Conservation (phyloP, 139 green algal species). For the Closterium sp. region DNA sequence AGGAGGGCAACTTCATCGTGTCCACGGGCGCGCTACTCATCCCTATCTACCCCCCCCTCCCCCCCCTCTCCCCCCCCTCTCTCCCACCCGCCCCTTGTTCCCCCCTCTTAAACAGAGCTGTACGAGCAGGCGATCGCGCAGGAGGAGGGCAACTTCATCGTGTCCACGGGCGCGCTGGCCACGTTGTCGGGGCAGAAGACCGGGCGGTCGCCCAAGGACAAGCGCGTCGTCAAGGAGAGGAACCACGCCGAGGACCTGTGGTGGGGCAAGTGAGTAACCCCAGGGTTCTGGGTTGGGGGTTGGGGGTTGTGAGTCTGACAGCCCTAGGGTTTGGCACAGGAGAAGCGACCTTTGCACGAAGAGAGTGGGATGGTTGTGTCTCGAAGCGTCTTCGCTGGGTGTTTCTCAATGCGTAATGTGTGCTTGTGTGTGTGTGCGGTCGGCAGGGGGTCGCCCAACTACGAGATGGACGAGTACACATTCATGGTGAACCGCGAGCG, state of each 20-base stretch:
- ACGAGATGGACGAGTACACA: conserved; percentile 35
- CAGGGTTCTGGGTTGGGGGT: neutral
- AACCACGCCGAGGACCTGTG: conserved; percentile 26
- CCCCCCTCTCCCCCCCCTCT: neutral
- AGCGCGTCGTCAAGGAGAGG: conserved; percentile 85
- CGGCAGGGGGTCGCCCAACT: conserved; percentile 12
- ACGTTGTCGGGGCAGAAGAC: conserved; percentile 80
- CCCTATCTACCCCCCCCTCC: neutral
- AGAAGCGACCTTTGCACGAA: too few species aligned
- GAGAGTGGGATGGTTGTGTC: too few species aligned
- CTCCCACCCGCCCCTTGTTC: too few species aligned
- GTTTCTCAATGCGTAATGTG: neutral
- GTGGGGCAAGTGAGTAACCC: conserved; percentile 28
- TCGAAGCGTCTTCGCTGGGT: neutral
- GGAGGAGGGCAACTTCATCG: conserved; percentile 55
- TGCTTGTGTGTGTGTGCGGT: neutral
- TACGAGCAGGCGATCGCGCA: conserved; percentile 29
- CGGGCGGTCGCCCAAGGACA: conserved; percentile 85
- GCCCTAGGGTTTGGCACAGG: too few species aligned
- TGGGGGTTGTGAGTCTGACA: too few species aligned
- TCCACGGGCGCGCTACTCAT: conserved; percentile 72
- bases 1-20: conserved; percentile 54
- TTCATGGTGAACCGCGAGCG: conserved; percentile 41
- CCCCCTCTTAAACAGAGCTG: conserved; percentile 10
- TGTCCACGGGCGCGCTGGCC: conserved; percentile 69